Base-by-base conservation (phyloP, 1,139 yeast genomes). In the Yamadazyma blattariae region DNA sequence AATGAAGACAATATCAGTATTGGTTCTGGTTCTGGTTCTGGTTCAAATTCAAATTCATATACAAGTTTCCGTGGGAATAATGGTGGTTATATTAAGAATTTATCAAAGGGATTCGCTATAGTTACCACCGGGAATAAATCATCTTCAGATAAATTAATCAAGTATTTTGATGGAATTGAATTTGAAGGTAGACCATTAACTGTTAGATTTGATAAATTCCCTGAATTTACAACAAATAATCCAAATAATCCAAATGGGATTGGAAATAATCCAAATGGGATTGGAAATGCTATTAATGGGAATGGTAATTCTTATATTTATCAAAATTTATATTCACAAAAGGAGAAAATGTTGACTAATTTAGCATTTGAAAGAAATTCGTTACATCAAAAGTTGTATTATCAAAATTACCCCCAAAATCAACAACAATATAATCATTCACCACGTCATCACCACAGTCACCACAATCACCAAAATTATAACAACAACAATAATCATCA, bases 31-130 rank as follows among this genome's bases (percentile, higher is more conserved):
- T 10, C n/a, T 5, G 15, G 15, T 26, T 14, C 13, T n/a, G 15
- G 15, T 15, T 14, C 13, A n/a, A 28, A 28, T 28, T 6, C 4
- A 13, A 20, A 14, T 7, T 12, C 11, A 7, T 17, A 5, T 5
- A 17, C 19, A 5, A 17, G 7, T 7, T 5, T 7, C 7, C 7
- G 7, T 17, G 7, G 7, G 5, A 17, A 17, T 17, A 17, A 5
- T 17, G 19, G 7, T 5, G 19, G 19, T 5, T 17, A 17, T 17
- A 18, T 27, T 14, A 41, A 59, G 28, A 28, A 24, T 19, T 19
- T 41, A 25, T 45, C 70, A 38, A 70, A 79, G 46, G 89, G 90
- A 4, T 81, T 77, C 59, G 89, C 87, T 1, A 74, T 82, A 24
- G 85, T 80, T 1, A 67, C 75, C 8, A 79, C 82, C 20, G 67